A percentile compares a stretch with the other conserved stretches of the same genome.
Evolutionary conservation across 495 filamentous ascomycete genomes (phyloP).

Genomic region (Neurospora hispaniola): DNA sequence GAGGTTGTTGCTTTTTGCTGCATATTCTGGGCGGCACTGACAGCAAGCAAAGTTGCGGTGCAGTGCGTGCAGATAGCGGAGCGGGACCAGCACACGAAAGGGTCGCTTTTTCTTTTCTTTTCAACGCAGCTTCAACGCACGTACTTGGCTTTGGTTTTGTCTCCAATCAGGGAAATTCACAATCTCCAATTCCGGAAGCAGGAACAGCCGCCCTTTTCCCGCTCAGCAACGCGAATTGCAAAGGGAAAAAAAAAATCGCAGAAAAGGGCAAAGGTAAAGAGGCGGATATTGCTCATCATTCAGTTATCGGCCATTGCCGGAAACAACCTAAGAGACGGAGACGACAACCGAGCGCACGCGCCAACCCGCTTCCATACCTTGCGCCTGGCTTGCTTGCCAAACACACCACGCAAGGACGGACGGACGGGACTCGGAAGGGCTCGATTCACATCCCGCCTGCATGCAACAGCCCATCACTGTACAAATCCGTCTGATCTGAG

Average conservation of each 20-base stretch:
- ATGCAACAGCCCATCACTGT: slow-evolving; percentile 20
- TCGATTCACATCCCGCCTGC: slow-evolving; percentile 9
- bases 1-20: neutral
- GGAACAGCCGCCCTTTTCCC: neutral
- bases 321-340: neutral
- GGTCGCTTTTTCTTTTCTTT: neutral
- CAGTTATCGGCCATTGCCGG: neutral
- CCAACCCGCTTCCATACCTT: neutral
- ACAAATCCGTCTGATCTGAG: neutral
- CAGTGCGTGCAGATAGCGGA: neutral
- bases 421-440: neutral
- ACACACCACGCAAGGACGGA: neutral
- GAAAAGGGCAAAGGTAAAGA: neutral
- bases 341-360: neutral
- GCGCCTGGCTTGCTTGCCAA: neutral
- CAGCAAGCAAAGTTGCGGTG: neutral
- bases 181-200: neutral
- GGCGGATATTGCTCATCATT: neutral
- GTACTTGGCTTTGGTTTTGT: neutral
- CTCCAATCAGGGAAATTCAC: neutral
- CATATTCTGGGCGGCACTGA: neutral
- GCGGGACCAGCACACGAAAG: neutral
- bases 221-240: neutral
- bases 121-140: neutral
- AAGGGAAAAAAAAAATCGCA: neutral